A percentile compares a stretch with the other conserved stretches of the same genome.
These are phyloP conservation scores for Hanseniaspora lindneri DNA, from an alignment of 805 yeast species.

Conservation along the genomic window DNA sequence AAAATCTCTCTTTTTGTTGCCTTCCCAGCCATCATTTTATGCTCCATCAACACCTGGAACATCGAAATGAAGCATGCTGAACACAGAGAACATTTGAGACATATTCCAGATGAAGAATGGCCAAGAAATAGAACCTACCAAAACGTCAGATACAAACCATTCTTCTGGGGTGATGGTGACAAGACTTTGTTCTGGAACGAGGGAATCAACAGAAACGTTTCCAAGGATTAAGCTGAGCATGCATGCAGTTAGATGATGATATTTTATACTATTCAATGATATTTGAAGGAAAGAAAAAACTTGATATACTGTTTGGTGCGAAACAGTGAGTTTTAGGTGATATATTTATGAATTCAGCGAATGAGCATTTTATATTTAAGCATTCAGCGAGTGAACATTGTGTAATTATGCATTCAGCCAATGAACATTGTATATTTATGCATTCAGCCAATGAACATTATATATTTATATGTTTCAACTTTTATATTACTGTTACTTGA, in stretches of 20 bases:
- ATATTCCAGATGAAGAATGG: constrained; percentile 79
- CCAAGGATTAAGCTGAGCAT: constrained; percentile 22
- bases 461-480: not conserved
- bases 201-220: constrained; percentile 76
- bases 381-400: no score
- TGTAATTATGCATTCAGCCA: no score
- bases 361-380: no score
- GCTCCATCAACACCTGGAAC: constrained; percentile 69
- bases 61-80: constrained; percentile 80
- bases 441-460: no score
- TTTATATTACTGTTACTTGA: not conserved
- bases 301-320: not conserved
- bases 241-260: not conserved
- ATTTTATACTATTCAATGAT: not conserved
- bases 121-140: constrained; percentile 83
- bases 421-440: no score
- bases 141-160: constrained; percentile 76
- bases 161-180: constrained; percentile 99
- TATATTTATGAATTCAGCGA: not conserved
- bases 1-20: constrained; percentile 72
- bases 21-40: constrained; percentile 62
- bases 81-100: constrained; percentile 66
- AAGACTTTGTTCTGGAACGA: constrained; percentile 95
- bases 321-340: not conserved
- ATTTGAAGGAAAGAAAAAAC: no score